Base-by-base conservation (phyloP, 116 monocot genomes). In the Thalassia testudinum region DNA sequence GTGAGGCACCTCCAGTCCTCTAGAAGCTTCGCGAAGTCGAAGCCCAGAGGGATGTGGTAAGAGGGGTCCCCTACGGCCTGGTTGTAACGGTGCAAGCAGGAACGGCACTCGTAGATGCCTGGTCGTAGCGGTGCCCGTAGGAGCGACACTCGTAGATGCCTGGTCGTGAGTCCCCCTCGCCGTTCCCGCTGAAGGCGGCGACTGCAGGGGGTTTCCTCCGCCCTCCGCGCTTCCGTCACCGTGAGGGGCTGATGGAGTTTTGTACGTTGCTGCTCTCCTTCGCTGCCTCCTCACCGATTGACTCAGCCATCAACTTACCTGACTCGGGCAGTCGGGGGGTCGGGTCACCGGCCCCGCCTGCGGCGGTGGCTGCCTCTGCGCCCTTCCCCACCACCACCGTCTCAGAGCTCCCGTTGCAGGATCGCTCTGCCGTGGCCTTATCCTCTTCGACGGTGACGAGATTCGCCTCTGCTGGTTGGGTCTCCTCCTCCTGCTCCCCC, bases 1-100 rank as follows among this genome's bases (percentile, higher is more conserved):
- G 86, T 86, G 11, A 81, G 70, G 75, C 86, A 86, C 24, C 81
- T 57, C 86, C 86, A 86, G 57, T 86, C 86, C 25, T 81, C 81
- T 0, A 81, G 86, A 0, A 86, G 75, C 77, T 75, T 71, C 28
- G 21, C 72, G 64, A 81, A 86, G 26, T 42, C 21, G 16, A 81
- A 53, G 26, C 86, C 86, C 6, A 81, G 75, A 7, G 86, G 75
- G 38, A 86, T 61, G 34, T 81, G 86, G 68, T 86, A 86, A 49
- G 81, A 61, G 0, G 81, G 75, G 64, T 87, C 87, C 0, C 87
- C 87, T 0, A 17, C 72, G 10, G 75, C 66, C 64, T 87, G 70
- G 62, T 78, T 52, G 78, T 81, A 87, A 8, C 42, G 66, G 67
- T 73, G 75, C 43, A 81, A 81, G 52, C 87, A 81, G 0, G 87